These are phyloP conservation scores for Neurospora hispaniola DNA, from an alignment of 495 filamentous ascomycete genomes.

Conservation along the genomic window DNA sequence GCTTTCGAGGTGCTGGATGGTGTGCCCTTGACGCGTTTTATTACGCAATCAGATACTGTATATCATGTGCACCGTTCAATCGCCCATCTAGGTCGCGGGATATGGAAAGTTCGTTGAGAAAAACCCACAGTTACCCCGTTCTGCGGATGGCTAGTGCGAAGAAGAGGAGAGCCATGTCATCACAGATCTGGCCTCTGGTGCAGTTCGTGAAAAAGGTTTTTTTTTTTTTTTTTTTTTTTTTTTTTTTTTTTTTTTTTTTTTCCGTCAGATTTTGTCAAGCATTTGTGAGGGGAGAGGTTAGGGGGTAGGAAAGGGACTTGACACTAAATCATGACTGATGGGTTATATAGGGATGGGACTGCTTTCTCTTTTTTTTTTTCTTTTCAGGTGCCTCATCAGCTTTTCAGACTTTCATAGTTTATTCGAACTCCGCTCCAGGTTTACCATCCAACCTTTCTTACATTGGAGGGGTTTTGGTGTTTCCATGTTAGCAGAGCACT, in stretches of 20 bases:
- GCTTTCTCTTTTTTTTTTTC: background rate
- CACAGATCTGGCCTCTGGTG: background rate
- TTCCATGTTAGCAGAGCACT: background rate
- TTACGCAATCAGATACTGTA: background rate
- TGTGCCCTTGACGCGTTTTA: background rate
- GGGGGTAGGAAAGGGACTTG: background rate
- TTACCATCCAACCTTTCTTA: background rate
- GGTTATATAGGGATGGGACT: background rate
- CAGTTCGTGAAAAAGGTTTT: background rate
- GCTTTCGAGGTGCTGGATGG: background rate
- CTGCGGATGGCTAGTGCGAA: background rate
- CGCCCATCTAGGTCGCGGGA: background rate
- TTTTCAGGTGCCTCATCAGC: background rate
- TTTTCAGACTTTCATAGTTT: background rate
- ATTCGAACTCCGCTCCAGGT: background rate
- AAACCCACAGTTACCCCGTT: background rate
- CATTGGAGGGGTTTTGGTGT: background rate
- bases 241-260: background rate
- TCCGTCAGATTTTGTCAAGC: background rate
- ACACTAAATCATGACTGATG: background rate
- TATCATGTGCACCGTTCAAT: background rate
- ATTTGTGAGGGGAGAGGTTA: background rate
- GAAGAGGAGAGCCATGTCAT: background rate
- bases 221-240: background rate
- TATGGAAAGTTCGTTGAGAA: background rate